Base-by-base conservation (phyloP, 2,329 filamentous ascomycete genomes). In the Sarocladium brachiariae region DNA sequence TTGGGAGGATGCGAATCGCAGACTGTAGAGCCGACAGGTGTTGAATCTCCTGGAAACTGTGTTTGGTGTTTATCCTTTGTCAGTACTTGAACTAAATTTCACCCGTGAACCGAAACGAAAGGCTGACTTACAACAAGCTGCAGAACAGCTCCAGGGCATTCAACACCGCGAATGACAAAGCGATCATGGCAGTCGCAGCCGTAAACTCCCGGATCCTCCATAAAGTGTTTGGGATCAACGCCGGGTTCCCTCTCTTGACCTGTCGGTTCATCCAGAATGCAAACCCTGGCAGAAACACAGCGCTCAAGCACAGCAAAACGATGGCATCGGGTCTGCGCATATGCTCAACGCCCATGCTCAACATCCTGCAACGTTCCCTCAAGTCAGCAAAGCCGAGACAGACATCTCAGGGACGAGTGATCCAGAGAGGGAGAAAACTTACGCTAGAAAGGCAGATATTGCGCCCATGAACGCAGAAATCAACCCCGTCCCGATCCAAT, bases 141-240 rank as follows among this genome's bases (percentile, higher is more conserved):
- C 65, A 60, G 45, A 74, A 75, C 0, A 72, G 61, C 55, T 78
- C 75, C 56, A 76, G 67, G 0, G 66, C 65, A 46, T 76, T 73
- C 6, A 73, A 52, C 0, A 74, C 71, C 0, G 69, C 74, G 52
- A 64, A 73, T 0, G 74, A 68, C 4, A 79, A 53, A 4, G 73
- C 59, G 1, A 79, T 67, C 5, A 69, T 75, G 4, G 74, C 56
- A 56, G 81, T 84, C 16, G 80, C 73, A 23, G 65, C 70, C 0
- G 76, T 73, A 56, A 84, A 85, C 2, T 74, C 62, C 0, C 63
- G 59, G 37, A 79, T 82, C 14, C 65, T 70, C 81, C 81, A 85
- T 0, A 85, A 63, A 0, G 72, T 74, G 58, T 84, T 84, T 0
- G 81, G 81, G 21, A 85, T 83, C 8, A 85, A 60, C 1, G 79